These are phyloP conservation scores for Tolypocladium inflatum DNA, from an alignment of 2,329 filamentous ascomycete genomes.

Conservation along the genomic window DNA sequence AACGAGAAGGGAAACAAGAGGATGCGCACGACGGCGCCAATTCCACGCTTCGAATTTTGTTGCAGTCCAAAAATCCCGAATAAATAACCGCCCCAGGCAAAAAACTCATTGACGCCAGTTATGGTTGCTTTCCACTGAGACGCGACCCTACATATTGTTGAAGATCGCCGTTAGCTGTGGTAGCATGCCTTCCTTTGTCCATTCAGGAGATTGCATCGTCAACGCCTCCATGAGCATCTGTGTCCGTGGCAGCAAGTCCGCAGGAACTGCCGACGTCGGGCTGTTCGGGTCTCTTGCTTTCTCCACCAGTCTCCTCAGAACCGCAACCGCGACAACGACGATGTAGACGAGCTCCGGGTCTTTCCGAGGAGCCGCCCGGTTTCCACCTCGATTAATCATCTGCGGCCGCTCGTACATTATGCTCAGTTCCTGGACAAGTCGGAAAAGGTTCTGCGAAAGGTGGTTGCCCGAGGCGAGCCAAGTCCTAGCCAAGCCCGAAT, in stretches of 20 bases:
- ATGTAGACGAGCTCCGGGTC: constrained; percentile 52
- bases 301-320: constrained; percentile 59
- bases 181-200: constrained; percentile 55
- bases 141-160: constrained; percentile 14
- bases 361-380: constrained; percentile 24
- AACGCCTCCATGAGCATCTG: constrained; percentile 60
- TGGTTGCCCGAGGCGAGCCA: constrained; percentile 82
- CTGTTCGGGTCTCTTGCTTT: constrained; percentile 53
- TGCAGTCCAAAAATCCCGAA: background rate
- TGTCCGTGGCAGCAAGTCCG: constrained; percentile 53
- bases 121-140: constrained; percentile 33
- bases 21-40: background rate
- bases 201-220: constrained; percentile 52
- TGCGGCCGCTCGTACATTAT: constrained; percentile 40
- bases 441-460: constrained; percentile 71
- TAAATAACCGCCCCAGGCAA: background rate
- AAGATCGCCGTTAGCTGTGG: constrained; percentile 55
- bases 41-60: background rate
- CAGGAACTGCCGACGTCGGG: constrained; percentile 40
- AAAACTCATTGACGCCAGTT: background rate
- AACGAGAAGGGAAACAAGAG: background rate
- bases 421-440: constrained; percentile 64
- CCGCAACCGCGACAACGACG: constrained; percentile 55
- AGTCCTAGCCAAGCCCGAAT: constrained; percentile 59
- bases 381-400: constrained; percentile 15